Base-by-base conservation (phyloP, 305 asterid species). In the Petunia hybrid region DNA sequence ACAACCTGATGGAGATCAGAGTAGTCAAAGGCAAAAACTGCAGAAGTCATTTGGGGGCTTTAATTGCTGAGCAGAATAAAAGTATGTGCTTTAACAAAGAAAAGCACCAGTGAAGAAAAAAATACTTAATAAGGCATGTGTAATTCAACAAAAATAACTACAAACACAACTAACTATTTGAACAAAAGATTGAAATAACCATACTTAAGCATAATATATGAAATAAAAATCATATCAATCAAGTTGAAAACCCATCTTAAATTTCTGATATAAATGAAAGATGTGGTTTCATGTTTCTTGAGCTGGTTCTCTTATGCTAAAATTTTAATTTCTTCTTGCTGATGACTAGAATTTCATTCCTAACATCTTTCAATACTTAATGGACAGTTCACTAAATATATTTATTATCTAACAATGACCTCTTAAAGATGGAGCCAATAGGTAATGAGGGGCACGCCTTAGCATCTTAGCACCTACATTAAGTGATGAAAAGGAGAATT, bases 131-230 rank as follows among this genome's bases (percentile, higher is more conserved):
- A 60, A 22, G 5, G 53, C 13, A 60, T 16, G 76, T 22, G 16
- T 70, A 70, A 70, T 70, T n/a, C 60, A 70, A 70, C 9, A 9
- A 22, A 68, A 43, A 41, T 10, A 70, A 22, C 22, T 70, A 70
- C n/a, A 16, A 39, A 5, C 22, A 40, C 73, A 65, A 38, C 38
- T 65, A 38, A 39, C 43, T 65, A 39, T 39, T 65, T 65, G 71
- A 13, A 65, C 40, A 39, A 39, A 67, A 67, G 55, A n/a, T 31
- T 14, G 45, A 71, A n/a, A 71, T 71, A 10, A 35, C 62, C 35
- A 2, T 73, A 48, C 6, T 51, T 48, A 5, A 64, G 45, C 5
- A 35, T 12, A 71, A 51, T 73, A 73, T 73, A 51, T 48, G 78
- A 13, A 73, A 35, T 73, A 73, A 51, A 73, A 51, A 10, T 73